Evolutionary conservation across 2,329 filamentous ascomycete genomes (phyloP).

Genomic region (Trichoderma pleuroti): DNA sequence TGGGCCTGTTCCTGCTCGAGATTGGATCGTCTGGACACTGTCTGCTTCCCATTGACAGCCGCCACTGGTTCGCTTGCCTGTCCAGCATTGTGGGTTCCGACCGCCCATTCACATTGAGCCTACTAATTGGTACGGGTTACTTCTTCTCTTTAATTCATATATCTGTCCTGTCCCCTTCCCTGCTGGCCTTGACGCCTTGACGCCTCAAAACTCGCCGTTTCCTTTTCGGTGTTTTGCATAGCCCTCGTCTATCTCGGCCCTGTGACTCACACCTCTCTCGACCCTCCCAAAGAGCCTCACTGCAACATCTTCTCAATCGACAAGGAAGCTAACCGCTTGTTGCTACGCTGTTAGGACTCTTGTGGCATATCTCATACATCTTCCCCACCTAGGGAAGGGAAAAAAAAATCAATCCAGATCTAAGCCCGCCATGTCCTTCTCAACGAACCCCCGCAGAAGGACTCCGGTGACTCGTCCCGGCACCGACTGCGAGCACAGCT

Average conservation of each 20-base stretch:
- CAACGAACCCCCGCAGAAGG: slow-evolving; percentile 47
- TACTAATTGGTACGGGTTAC: slow-evolving; percentile 15
- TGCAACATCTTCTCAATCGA: slow-evolving; percentile 17
- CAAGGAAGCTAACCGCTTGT: slow-evolving; percentile 31
- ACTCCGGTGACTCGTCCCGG: slow-evolving; percentile 41
- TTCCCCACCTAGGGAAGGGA: slow-evolving; percentile 28
- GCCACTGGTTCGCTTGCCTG: slow-evolving; percentile 5
- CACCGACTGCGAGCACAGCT: slow-evolving; percentile 31
- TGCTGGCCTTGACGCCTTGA: slow-evolving; percentile 7
- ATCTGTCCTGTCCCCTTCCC: slow-evolving; percentile 13
- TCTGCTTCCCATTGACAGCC: neutral
- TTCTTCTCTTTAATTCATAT: slow-evolving; percentile 4
- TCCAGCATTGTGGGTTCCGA: slow-evolving; percentile 9
- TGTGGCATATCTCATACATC: slow-evolving; percentile 28
- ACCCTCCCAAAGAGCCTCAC: slow-evolving; percentile 16
- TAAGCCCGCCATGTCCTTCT: slow-evolving; percentile 48
- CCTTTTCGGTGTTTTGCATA: slow-evolving; percentile 19
- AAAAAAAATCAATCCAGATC: slow-evolving; percentile 25
- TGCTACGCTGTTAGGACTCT: slow-evolving; percentile 31
- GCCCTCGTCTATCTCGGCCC: slow-evolving; percentile 11
- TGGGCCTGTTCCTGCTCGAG: neutral
- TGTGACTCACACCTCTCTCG: slow-evolving; percentile 21
- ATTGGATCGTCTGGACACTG: neutral
- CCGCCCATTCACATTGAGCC: slow-evolving; percentile 1
- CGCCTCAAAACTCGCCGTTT: slow-evolving; percentile 5